Percentiles rank a stretch among this genome's conserved stretches.
These are phyloP conservation scores for Sclerotinia sclerotiorum DNA, from an alignment of 2,329 filamentous ascomycete genomes.

Conservation along the genomic window DNA sequence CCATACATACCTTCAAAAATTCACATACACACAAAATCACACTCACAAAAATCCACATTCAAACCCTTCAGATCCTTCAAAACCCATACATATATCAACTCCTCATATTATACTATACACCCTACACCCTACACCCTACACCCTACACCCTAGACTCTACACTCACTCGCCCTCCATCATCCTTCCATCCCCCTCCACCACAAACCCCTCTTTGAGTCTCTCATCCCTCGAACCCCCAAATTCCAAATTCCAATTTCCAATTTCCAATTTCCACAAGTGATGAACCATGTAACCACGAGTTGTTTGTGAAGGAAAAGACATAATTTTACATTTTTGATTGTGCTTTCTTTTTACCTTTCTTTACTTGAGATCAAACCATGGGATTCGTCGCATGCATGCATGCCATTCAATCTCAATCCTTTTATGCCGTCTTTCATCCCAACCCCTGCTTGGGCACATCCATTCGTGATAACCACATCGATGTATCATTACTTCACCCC, in stretches of 20 bases:
- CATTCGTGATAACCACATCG: background rate
- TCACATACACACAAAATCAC: background rate
- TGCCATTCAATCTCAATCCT: slow-evolving; percentile 1
- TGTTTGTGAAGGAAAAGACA: background rate
- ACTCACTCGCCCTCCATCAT: background rate
- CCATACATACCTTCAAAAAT: too few relatives aligned
- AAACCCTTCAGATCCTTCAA: background rate
- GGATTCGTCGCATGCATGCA: slow-evolving; percentile 15
- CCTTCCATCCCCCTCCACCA: background rate
- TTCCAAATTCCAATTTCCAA: background rate
- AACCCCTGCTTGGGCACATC: background rate
- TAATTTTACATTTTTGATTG: slow-evolving; percentile 17
- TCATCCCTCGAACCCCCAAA: background rate
- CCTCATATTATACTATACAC: slow-evolving; percentile 10
- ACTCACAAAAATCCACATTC: background rate
- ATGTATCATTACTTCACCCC: background rate
- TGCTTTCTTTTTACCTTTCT: slow-evolving; percentile 18
- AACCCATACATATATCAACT: background rate
- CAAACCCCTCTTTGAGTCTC: too few relatives aligned
- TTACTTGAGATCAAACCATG: slow-evolving; percentile 19
- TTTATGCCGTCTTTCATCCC: background rate
- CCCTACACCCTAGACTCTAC: background rate
- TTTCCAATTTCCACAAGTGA: too few relatives aligned
- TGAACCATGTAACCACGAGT: background rate
- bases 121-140: background rate